Percentiles rank a stretch among this genome's conserved stretches.
These are phyloP conservation scores for Clavulina sp. DNA, from an alignment of 768 basidiomycete genomes.

Conservation along the genomic window DNA sequence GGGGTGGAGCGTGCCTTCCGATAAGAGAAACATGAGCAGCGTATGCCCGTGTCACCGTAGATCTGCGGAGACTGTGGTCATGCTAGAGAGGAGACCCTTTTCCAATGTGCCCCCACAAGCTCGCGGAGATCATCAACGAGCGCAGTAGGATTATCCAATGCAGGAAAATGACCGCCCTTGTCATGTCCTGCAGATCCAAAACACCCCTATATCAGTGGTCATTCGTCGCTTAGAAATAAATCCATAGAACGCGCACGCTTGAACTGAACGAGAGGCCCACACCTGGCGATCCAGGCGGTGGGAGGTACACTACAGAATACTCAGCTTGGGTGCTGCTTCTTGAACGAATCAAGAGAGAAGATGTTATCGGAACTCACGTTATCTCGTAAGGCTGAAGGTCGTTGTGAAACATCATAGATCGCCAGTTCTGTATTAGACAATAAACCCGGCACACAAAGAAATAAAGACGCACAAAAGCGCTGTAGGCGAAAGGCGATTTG, in stretches of 20 bases:
- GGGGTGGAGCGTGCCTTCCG: too few species aligned
- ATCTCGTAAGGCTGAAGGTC: background rate
- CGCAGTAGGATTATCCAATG: slow-evolving; percentile 12
- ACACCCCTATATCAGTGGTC: background rate
- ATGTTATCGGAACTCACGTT: background rate
- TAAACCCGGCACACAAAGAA: background rate
- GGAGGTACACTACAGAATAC: slow-evolving; percentile 1
- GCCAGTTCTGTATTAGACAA: too few species aligned
- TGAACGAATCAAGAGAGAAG: background rate
- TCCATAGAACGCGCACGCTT: slow-evolving; percentile 8
- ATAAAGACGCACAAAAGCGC: background rate
- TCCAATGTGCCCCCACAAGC: slow-evolving; percentile 10
- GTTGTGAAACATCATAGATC: background rate
- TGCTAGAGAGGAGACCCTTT: too few species aligned
- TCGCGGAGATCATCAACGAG: slow-evolving; percentile 11
- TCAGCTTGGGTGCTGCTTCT: background rate
- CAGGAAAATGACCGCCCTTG: slow-evolving; percentile 13
- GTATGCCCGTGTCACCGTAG: too few species aligned
- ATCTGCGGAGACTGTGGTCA: too few species aligned
- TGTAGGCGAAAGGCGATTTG: background rate
- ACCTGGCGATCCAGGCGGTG: slow-evolving; percentile 6
- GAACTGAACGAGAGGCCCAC: slow-evolving; percentile 11
- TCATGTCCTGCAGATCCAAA: slow-evolving; percentile 4
- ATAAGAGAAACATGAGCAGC: too few species aligned
- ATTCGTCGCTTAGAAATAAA: too few species aligned